These are phyloP conservation scores for Penicillium hesseltinei DNA, from an alignment of 2,329 filamentous ascomycete species.

Conservation along the genomic window DNA sequence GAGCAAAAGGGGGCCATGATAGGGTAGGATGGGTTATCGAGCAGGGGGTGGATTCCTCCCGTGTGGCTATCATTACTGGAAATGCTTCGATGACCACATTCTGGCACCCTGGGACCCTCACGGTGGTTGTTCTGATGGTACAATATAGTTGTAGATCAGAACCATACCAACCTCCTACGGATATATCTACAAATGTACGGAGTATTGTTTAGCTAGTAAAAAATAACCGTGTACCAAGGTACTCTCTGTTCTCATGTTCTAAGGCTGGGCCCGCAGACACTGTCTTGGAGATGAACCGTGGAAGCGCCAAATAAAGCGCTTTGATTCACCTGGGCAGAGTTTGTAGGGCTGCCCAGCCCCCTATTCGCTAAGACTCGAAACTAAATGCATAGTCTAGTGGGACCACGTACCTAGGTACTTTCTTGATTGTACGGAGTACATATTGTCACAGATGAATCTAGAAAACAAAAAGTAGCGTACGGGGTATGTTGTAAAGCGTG, in stretches of 20 bases:
- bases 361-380: slow-evolving; percentile 23
- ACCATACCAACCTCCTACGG: background rate
- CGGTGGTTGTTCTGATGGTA: slow-evolving; percentile 10
- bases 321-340: background rate
- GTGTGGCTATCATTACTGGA: slow-evolving; percentile 26
- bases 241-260: background rate
- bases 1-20: slow-evolving; percentile 16
- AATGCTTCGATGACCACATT: slow-evolving; percentile 19
- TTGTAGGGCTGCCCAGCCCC: slow-evolving; percentile 20
- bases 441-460: slow-evolving; percentile 4
- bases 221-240: background rate
- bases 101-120: slow-evolving; percentile 5
- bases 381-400: slow-evolving; percentile 15
- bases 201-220: background rate
- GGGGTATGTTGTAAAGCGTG: background rate
- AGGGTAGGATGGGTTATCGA: slow-evolving; percentile 13
- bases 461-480: slow-evolving; percentile 1
- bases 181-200: background rate
- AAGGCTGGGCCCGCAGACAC: background rate
- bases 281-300: slow-evolving; percentile 1
- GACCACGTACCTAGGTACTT: background rate
- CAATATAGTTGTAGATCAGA: background rate
- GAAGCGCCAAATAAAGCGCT: slow-evolving; percentile 1
- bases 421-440: background rate
- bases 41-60: slow-evolving; percentile 13